phyloP scores from a whole-genome alignment of 768 basidiomycete species.

The Phaeotremella fagi region DNA sequence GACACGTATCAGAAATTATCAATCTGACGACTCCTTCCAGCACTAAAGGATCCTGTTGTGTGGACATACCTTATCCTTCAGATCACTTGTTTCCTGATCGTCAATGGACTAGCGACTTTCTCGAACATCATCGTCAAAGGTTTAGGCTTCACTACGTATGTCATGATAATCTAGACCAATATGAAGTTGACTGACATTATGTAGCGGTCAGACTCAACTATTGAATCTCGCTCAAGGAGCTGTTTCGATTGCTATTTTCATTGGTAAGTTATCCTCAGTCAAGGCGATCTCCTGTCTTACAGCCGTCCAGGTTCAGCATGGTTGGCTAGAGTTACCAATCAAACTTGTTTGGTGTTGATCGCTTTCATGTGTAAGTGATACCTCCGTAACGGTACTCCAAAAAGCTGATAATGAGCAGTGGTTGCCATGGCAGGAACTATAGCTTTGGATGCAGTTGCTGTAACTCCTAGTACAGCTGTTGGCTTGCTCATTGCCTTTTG shows the following conservation, averaged over 20 bases:
- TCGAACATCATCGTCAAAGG: conserved; percentile 55
- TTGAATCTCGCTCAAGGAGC: conserved; percentile 50
- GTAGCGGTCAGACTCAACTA: conserved; percentile 54
- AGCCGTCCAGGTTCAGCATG: conserved; percentile 12
- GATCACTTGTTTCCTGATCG: conserved; percentile 54
- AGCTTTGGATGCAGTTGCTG: conserved; percentile 54
- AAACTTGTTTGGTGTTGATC: conserved; percentile 54
- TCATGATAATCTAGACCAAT: background rate
- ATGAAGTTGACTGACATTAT: background rate
- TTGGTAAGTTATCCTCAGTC: conserved; percentile 9
- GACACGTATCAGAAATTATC: background rate
- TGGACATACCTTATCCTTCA: conserved; percentile 55
- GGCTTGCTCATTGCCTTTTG: conserved; percentile 57
- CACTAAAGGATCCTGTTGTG: conserved; percentile 53
- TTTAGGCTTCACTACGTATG: conserved; percentile 52
- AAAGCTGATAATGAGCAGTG: conserved; percentile 22
- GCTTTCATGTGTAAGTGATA: conserved; percentile 50
- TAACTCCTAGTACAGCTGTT: conserved; percentile 51
- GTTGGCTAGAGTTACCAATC: conserved; percentile 47
- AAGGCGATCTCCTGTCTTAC: background rate
- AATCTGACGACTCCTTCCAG: conserved; percentile 16
- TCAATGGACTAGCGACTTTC: conserved; percentile 55
- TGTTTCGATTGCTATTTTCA: conserved; percentile 43
- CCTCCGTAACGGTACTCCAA: background rate
- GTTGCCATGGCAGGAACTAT: conserved; percentile 56